Percentiles rank a stretch among this genome's conserved stretches.
Evolutionary conservation across 805 yeast species (phyloP).

Genomic region (Priceomyces melissophilus): DNA sequence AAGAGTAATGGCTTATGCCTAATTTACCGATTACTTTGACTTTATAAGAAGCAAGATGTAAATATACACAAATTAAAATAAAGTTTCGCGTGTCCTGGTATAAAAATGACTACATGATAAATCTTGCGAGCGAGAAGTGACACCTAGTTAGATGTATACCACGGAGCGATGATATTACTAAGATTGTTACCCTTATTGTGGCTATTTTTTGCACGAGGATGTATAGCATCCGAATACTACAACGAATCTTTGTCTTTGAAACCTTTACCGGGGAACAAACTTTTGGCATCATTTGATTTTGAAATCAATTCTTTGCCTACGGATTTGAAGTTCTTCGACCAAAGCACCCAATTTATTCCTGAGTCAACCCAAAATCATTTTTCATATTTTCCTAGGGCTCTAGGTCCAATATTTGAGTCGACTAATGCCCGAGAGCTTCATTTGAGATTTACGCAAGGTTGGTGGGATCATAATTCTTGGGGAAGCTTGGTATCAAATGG

Average conservation of each 20-base stretch:
- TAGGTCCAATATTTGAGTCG: slow-evolving; percentile 70
- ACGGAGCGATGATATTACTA: no score
- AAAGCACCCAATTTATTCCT: slow-evolving; percentile 3
- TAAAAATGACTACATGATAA: slow-evolving; percentile 1
- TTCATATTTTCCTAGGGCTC: slow-evolving; percentile 71
- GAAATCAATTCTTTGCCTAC: slow-evolving; percentile 52
- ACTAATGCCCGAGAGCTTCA: slow-evolving; percentile 75
- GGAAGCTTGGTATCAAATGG: slow-evolving; percentile 80
- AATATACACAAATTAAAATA: neutral
- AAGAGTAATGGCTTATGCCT: neutral
- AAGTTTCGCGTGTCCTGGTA: neutral
- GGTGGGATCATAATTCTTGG: slow-evolving; percentile 91
- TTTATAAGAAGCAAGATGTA: neutral
- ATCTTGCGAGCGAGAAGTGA: neutral
- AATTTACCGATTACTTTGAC: neutral
- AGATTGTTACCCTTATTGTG: no score
- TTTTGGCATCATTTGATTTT: slow-evolving; percentile 71
- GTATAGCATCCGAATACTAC: slow-evolving; percentile 30
- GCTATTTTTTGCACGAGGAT: no score
- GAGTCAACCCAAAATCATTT: slow-evolving; percentile 39
- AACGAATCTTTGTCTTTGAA: slow-evolving; percentile 58
- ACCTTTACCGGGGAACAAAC: slow-evolving; percentile 71
- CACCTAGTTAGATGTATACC: neutral
- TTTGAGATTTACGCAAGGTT: slow-evolving; percentile 86
- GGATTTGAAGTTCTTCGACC: slow-evolving; percentile 17